Base-by-base conservation (phyloP, 2,329 filamentous ascomycete species). In the Lachnellula occidentalis region DNA sequence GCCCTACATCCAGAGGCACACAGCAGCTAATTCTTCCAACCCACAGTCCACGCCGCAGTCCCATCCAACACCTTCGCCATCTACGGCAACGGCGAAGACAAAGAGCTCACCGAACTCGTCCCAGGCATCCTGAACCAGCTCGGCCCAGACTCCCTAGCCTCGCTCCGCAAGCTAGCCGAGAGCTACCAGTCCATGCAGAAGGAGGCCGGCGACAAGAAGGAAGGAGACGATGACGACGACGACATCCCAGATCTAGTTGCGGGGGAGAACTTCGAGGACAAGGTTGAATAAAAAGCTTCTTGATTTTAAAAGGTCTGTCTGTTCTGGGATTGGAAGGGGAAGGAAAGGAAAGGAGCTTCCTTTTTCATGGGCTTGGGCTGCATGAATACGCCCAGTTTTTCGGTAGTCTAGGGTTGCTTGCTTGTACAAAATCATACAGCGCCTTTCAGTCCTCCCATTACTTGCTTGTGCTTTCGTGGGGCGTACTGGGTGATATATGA, bases 161-260 rank as follows among this genome's bases (percentile, higher is more conserved):
- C 91, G 61, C 90, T 99, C 71, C 90, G 94, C 76, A 97, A 97
- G 82, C 85, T 99, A 62, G 94, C 94, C 68, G 94, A 99, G 84
- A 95, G 88, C 83, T 99, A 99, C 84, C 94, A 99, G 86, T 94
- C 85, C 80, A 85, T 97, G 85, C 92, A 96, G 80, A 96, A 96
- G 87, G 87, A 85, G 71, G 88, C 90, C 75, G 89, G 80, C 57
- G 86, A 85, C 64, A 88, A 85, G 69, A 86, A 88, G 74, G 83
- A 86, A 68, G 83, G 86, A 54, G 83, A 86, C 51, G 80, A 82
- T 57, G 83, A 86, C 55, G 90, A 94, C 60, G 91, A 95, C 67
- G 94, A 97, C 74, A 99, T 99, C 74, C 94, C 94, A 67, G 92
- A 97, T 67, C 82, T 99, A 65, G 92, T 99, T 60, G 90, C 91